phyloP scores from a whole-genome alignment of 306 rosid species.

The Malus fusca region DNA sequence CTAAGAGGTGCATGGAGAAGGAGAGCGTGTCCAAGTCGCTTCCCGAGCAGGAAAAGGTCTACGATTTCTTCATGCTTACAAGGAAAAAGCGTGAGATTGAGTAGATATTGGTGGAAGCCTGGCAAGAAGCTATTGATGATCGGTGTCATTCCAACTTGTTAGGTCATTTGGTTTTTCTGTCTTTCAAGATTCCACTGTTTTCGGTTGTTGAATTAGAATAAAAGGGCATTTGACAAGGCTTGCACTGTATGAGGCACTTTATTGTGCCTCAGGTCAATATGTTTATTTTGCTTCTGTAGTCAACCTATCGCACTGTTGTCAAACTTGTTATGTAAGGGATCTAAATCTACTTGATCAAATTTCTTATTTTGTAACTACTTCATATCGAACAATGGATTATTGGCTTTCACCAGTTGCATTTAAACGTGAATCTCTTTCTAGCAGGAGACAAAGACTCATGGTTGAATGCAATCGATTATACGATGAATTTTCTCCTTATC shows the following conservation, averaged over 20 bases:
- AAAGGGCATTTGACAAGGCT: neutral
- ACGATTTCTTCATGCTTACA: neutral
- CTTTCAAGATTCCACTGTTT: neutral
- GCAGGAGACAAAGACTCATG: no score
- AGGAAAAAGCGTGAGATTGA: neutral
- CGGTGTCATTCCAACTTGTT: neutral
- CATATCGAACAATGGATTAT: no score
- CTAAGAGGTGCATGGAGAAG: slow-evolving; percentile 12
- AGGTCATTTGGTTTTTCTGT: neutral
- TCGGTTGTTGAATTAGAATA: neutral
- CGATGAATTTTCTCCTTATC: no score
- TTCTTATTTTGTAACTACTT: neutral
- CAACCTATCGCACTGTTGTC: neutral
- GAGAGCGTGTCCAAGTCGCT: slow-evolving; percentile 19
- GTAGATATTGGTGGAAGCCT: neutral
- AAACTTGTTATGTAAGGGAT: neutral
- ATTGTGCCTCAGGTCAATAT: neutral
- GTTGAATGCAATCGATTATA: no score
- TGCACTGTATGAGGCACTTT: neutral
- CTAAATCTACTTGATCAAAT: neutral
- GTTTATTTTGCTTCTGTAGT: neutral
- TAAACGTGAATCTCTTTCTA: no score
- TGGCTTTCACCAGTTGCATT: no score
- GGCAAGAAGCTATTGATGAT: neutral
- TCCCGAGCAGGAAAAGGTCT: neutral